Base-by-base conservation (phyloP, 2,329 filamentous ascomycete species). In the Neonectria faginata region DNA sequence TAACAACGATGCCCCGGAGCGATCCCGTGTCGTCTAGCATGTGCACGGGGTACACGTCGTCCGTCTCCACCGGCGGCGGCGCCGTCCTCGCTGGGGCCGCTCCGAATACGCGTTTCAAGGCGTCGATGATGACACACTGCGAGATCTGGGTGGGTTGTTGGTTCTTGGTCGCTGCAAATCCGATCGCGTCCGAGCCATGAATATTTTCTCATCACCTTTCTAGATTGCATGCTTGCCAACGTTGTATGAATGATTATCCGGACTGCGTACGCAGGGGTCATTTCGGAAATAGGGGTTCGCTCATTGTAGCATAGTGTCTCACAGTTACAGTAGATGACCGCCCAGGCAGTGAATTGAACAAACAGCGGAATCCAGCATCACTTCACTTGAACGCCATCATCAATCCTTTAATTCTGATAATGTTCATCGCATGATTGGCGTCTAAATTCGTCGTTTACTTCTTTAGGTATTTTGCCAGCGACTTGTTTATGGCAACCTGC, bases 11-110 rank as follows among this genome's bases (percentile, higher is more conserved):
- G 11, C 63, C 55, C 2, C 69, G 68, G 18, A 70, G 64, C 3
- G 56, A 45, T 29, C 68, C 57, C 1, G 70, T 67, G 44, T 73
- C 73, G 64, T 79, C 77, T 16, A 77, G 70, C 52, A 72, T 70
- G 61, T 76, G 74, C 16, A 78, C 57, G 4, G 78, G 76, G 25
- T 76, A 73, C n/a, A 79, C 68, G 8, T 74, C 65, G 31, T 72
- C 65, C 27, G 53, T 56, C 47, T 44, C 41, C 8, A 44, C 41
- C 18, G n/a, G 41, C 41, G 41, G 41, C 18, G 41, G 41, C 18
- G 41, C 8, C n/a, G 41, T 44, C n/a, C 4, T 18, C 4, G 41
- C n/a, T 5, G 41, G 41, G 12, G 8, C n/a, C n/a, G 18, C 5
- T 20, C 41, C 41, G 18, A 44, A 20, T 44, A 18, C 8, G 41